A percentile compares a stretch with the other conserved stretches of the same genome.
Conservation (phyloP, 306 rosid species). For the Vicia sativa region DNA sequence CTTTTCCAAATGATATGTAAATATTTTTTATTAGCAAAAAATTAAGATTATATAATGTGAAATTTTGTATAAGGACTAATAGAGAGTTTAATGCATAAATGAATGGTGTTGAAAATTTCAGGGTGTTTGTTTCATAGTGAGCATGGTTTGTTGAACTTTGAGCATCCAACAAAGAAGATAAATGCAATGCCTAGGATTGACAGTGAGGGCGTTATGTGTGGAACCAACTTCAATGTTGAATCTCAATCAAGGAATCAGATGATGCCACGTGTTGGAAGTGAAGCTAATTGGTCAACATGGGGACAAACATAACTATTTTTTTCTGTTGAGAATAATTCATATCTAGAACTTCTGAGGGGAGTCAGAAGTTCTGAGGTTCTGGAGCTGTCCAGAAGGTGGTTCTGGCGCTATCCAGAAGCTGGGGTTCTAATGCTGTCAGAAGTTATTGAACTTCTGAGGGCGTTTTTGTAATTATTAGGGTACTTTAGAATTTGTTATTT, state of each 20-base stretch:
- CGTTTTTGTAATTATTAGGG: no score
- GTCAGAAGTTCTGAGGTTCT: no score
- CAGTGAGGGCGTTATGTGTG: constrained; percentile 93
- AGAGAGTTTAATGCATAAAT: neutral
- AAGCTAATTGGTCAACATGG: constrained; percentile 90
- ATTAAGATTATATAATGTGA: neutral
- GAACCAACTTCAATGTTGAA: constrained; percentile 89
- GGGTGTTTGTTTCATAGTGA: constrained; percentile 94
- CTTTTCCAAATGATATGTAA: constrained; percentile 78
- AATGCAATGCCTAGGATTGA: constrained; percentile 94
- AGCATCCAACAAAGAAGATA: constrained; percentile 87
- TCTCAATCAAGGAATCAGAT: constrained; percentile 57
- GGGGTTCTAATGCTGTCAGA: no score
- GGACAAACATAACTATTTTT: constrained; percentile 36
- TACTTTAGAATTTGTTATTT: no score
- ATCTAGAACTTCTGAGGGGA: no score
- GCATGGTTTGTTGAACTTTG: constrained; percentile 78
- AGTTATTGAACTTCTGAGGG: no score
- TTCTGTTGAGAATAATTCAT: no score
- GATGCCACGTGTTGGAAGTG: constrained; percentile 99
- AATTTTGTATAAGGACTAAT: neutral
- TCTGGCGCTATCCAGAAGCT: no score
- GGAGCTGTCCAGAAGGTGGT: no score
- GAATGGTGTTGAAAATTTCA: constrained; percentile 40
- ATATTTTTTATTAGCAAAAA: neutral